Evolutionary conservation across 2,329 filamentous ascomycete species (phyloP).

Genomic region (Apiospora pterosperma): DNA sequence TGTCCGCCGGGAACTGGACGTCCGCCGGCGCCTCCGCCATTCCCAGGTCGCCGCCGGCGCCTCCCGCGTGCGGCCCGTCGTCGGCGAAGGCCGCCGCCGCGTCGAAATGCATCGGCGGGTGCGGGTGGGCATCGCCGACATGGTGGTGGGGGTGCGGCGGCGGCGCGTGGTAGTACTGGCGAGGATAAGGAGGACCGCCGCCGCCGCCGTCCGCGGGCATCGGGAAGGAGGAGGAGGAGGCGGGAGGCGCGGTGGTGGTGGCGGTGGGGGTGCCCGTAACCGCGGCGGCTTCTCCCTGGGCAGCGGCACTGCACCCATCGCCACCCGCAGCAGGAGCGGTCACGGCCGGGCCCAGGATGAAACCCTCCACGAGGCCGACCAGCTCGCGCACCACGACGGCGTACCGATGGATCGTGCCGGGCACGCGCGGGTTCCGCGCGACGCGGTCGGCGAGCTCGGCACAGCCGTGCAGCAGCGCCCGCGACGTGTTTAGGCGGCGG

Average conservation of each 20-base stretch:
- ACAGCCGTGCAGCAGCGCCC: not conserved
- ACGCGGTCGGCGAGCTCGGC: not conserved
- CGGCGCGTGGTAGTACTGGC: not conserved
- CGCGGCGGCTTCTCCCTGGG: not conserved
- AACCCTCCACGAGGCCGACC: not conserved
- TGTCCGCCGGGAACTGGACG: not conserved
- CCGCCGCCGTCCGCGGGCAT: not conserved
- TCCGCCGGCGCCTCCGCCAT: not conserved
- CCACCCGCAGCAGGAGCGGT: no score
- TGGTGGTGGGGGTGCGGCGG: not conserved
- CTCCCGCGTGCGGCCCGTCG: not conserved
- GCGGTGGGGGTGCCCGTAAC: not conserved
- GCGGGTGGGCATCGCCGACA: not conserved
- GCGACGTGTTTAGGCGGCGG: not conserved
- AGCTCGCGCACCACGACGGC: not conserved
- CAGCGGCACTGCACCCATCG: no score
- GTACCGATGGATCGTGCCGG: not conserved
- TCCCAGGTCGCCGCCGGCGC: not conserved
- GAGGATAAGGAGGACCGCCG: no score
- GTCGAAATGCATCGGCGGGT: not conserved
- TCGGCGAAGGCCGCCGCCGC: not conserved
- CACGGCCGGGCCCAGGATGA: not conserved
- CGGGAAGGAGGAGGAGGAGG: not conserved
- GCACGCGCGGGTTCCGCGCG: not conserved
- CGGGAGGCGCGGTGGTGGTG: not conserved